These are phyloP conservation scores for Clarkia xantiana DNA, from an alignment of 345 rosid genomes.

Conservation along the genomic window DNA sequence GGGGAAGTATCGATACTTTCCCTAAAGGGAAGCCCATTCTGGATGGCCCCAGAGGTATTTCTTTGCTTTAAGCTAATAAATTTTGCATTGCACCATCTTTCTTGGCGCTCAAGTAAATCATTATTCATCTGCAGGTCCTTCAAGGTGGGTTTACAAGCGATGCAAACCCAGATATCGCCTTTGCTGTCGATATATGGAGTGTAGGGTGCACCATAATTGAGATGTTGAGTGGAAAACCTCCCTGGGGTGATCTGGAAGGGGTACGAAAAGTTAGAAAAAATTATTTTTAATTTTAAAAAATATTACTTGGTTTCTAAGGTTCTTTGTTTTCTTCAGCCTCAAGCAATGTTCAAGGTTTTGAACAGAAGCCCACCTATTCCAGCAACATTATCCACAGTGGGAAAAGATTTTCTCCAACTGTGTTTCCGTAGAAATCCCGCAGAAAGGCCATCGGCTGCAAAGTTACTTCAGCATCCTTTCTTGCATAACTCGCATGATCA, in stretches of 20 bases:
- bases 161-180: conserved; percentile 39
- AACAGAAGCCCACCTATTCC: conserved; percentile 38
- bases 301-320: neutral
- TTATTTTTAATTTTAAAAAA: neutral
- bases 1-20: conserved; percentile 41
- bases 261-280: conserved; percentile 17
- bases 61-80: neutral
- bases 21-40: conserved; percentile 62
- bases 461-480: conserved; percentile 48
- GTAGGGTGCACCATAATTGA: conserved; percentile 61
- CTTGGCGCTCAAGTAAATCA: neutral
- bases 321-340: conserved; percentile 30
- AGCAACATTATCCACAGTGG: conserved; percentile 36
- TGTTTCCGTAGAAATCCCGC: conserved; percentile 58
- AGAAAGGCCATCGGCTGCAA: conserved; percentile 33
- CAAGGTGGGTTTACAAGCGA: conserved; percentile 28
- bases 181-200: conserved; percentile 71
- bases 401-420: conserved; percentile 42
- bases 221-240: conserved; percentile 57
- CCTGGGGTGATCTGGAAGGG: conserved; percentile 59
- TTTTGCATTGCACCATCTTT: neutral
- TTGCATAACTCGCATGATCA: conserved; percentile 24
- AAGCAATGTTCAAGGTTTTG: conserved; percentile 57
- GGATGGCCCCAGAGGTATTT: conserved; percentile 86
- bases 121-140: conserved; percentile 31